Conservation (phyloP, 2,329 filamentous ascomycete species). For the Sporothrix luriei region DNA sequence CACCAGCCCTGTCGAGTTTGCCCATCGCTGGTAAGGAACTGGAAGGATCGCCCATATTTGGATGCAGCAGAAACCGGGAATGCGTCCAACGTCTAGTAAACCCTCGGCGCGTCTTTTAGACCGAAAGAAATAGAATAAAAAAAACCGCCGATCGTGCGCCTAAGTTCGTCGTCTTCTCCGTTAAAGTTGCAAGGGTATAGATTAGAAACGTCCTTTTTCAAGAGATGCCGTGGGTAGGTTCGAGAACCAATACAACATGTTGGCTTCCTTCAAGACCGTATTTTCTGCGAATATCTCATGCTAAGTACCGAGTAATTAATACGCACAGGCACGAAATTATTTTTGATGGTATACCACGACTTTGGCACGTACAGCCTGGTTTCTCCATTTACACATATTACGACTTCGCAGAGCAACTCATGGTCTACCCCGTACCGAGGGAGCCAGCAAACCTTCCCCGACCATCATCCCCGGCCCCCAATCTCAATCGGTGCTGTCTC, state of each 20-base stretch:
- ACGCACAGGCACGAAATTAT: too few species aligned
- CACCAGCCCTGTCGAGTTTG: not conserved
- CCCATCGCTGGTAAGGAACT: not conserved
- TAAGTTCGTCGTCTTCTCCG: not conserved
- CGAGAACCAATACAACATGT: not conserved
- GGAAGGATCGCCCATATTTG: not conserved
- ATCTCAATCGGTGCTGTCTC: not conserved
- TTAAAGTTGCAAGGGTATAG: not conserved
- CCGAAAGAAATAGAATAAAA: not conserved
- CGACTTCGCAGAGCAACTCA: not conserved
- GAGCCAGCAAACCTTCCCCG: not conserved
- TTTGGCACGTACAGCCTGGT: not conserved
- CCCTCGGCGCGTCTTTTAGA: too few species aligned
- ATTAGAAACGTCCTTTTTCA: not conserved
- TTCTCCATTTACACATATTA: not conserved
- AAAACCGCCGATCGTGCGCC: not conserved
- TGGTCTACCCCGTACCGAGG: not conserved
- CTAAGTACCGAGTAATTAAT: too few species aligned
- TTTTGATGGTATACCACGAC: too few species aligned
- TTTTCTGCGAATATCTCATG: not conserved
- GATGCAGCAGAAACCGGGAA: not conserved
- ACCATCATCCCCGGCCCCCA: not conserved
- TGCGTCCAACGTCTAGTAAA: not conserved
- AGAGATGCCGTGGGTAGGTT: not conserved
- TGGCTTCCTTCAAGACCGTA: not conserved